Percentiles rank a stretch among this genome's conserved stretches.
These are phyloP conservation scores for Polytrichum commune DNA, from an alignment of 225 moss, liverwort and hornwort genomes.

Conservation along the genomic window DNA sequence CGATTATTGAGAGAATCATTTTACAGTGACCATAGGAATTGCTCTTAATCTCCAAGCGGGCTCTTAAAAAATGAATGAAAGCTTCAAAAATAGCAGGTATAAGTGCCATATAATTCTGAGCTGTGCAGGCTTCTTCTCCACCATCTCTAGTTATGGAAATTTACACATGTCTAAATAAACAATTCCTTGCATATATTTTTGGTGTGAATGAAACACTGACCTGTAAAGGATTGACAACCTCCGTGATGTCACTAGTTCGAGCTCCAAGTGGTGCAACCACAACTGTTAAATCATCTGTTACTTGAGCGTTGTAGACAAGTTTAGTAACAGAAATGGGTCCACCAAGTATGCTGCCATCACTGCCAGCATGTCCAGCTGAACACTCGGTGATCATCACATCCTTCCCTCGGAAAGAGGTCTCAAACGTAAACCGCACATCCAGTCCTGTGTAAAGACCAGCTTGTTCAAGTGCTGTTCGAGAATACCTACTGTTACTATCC, in stretches of 20 bases:
- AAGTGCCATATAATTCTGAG: too few relatives aligned
- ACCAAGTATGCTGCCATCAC: conserved; percentile 61
- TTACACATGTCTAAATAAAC: too few relatives aligned
- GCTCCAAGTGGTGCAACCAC: conserved; percentile 80
- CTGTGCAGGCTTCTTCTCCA: too few relatives aligned
- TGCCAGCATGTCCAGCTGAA: conserved; percentile 66
- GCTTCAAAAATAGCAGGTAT: too few relatives aligned
- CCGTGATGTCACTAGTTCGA: conserved; percentile 62
- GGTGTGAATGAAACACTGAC: conserved; percentile 28
- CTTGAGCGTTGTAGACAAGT: conserved; percentile 72
- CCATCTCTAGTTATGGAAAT: too few relatives aligned
- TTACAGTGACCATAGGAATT: too few relatives aligned
- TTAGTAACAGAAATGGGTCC: conserved; percentile 81
- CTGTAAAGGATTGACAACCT: conserved; percentile 89
- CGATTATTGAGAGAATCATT: too few relatives aligned
- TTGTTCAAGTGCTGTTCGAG: conserved; percentile 73
- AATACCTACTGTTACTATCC: conserved; percentile 52
- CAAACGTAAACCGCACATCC: conserved; percentile 82
- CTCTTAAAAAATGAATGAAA: too few relatives aligned
- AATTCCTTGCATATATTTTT: too few relatives aligned
- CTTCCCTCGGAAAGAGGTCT: conserved; percentile 67
- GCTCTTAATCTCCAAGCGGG: too few relatives aligned
- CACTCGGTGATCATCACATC: conserved; percentile 87
- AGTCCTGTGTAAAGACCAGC: conserved; percentile 77
- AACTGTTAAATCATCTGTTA: conserved; percentile 66